A percentile compares a stretch with the other conserved stretches of the same genome.
These are phyloP conservation scores for Leptographium radiaticola DNA, from an alignment of 2,329 filamentous ascomycete genomes.

Conservation along the genomic window DNA sequence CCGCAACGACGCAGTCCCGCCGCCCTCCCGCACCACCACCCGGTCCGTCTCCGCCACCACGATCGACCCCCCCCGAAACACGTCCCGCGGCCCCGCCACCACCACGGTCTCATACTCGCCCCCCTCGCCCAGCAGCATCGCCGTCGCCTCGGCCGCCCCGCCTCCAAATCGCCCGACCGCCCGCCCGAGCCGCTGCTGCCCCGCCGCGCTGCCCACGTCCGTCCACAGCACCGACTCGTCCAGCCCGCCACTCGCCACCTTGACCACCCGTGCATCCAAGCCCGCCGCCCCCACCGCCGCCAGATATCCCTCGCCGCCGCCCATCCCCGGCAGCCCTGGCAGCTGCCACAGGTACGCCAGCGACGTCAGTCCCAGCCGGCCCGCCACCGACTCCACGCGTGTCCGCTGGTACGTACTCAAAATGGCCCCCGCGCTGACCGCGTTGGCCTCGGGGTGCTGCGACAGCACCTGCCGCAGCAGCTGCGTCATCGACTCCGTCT, in stretches of 20 bases:
- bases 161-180: conserved; percentile 56
- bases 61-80: conserved; percentile 55
- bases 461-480: conserved; percentile 55
- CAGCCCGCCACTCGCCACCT: conserved; percentile 83
- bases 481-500: conserved; percentile 76
- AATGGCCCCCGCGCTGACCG: conserved; percentile 82
- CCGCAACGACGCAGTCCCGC: conserved; percentile 62
- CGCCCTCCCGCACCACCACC: conserved; percentile 50
- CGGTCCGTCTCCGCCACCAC: conserved; percentile 41
- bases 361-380: conserved; percentile 69
- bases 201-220: conserved; percentile 50
- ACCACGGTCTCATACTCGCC: conserved; percentile 95
- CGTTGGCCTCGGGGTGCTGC: conserved; percentile 68
- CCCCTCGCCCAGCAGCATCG: conserved; percentile 65
- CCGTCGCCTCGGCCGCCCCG: conserved; percentile 40
- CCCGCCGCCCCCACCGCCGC: conserved; percentile 68
- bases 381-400: conserved; percentile 80
- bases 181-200: conserved; percentile 32
- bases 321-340: conserved; percentile 48
- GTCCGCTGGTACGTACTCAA: conserved; percentile 93
- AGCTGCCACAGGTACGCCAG: conserved; percentile 91
- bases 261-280: conserved; percentile 83
- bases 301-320: conserved; percentile 24
- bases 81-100: conserved; percentile 56
- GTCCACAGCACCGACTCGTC: conserved; percentile 71